phyloP scores from a whole-genome alignment of 768 basidiomycete genomes.

The Rhizopogon vinicolor region DNA sequence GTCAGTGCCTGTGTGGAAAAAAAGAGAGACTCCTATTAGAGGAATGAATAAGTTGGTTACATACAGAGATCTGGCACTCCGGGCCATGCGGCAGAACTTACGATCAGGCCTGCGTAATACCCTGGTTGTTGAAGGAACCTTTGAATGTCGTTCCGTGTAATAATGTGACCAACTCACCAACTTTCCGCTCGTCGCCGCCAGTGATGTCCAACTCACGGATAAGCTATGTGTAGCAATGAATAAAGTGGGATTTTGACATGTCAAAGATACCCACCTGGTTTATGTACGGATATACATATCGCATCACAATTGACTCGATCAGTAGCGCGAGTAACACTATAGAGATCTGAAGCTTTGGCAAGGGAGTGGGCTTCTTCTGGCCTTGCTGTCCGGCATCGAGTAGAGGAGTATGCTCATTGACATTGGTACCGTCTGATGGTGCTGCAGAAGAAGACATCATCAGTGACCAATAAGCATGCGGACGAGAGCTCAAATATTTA shows the following conservation, averaged over 20 bases:
- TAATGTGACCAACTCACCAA: conserved; percentile 33
- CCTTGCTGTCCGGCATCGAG: conserved; percentile 7
- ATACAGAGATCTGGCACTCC: too few relatives aligned
- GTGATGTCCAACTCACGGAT: conserved; percentile 20
- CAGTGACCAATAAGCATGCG: not conserved
- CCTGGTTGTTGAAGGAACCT: conserved; percentile 14
- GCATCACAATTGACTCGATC: conserved; percentile 42
- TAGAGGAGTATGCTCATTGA: conserved; percentile 17
- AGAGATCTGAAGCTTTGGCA: conserved; percentile 40
- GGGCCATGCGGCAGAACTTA: conserved; percentile 21
- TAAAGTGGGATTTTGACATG: too few relatives aligned
- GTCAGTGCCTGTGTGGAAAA: conserved; percentile 42
- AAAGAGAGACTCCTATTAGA: conserved; percentile 39
- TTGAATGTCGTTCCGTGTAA: not conserved
- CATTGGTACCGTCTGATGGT: conserved; percentile 10
- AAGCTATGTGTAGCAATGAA: conserved; percentile 25
- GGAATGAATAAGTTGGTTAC: not conserved
- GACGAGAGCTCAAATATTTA: too few relatives aligned
- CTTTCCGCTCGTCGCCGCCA: conserved; percentile 17
- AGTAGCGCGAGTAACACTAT: conserved; percentile 39
- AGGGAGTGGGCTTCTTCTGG: conserved; percentile 30
- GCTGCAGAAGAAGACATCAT: conserved; percentile 2
- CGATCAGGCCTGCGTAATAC: conserved; percentile 47
- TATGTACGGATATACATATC: conserved; percentile 47
- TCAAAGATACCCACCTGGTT: conserved; percentile 31